phyloP scores from a whole-genome alignment of 352 stramenopile species.

The Pythium sukuiense region DNA sequence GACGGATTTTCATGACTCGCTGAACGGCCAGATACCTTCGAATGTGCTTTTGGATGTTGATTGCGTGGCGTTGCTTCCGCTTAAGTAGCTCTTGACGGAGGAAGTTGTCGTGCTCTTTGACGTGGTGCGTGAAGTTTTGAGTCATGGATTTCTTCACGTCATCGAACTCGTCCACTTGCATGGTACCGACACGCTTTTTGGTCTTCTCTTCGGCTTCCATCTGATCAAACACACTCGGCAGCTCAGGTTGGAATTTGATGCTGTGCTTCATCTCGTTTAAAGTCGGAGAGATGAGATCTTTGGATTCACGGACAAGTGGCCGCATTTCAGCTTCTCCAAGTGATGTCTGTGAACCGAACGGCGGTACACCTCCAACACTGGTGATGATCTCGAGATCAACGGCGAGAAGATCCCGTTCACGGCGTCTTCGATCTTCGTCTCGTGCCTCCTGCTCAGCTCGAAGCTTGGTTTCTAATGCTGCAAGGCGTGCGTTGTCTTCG shows the following conservation, averaged over 20 bases:
- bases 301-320: not conserved
- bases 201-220: slow-evolving; percentile 70
- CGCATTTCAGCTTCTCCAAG: not conserved
- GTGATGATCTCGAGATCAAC: slow-evolving; percentile 8
- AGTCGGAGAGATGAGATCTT: slow-evolving; percentile 24
- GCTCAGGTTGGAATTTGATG: slow-evolving; percentile 40
- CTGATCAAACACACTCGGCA: slow-evolving; percentile 77
- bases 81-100: slow-evolving; percentile 46
- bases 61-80: slow-evolving; percentile 45
- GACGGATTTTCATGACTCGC: slow-evolving; percentile 35
- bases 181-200: slow-evolving; percentile 36
- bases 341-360: not conserved
- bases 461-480: slow-evolving; percentile 48
- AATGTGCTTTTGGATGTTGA: slow-evolving; percentile 55
- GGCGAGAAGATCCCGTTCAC: slow-evolving; percentile 35
- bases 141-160: slow-evolving; percentile 47
- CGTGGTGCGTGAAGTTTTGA: slow-evolving; percentile 42
- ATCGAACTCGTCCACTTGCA: slow-evolving; percentile 52
- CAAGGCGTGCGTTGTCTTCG: slow-evolving; percentile 51
- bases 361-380: not conserved
- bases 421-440: slow-evolving; percentile 30
- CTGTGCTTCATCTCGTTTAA: slow-evolving; percentile 35
- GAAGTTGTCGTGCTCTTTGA: slow-evolving; percentile 52
- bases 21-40: slow-evolving; percentile 51
- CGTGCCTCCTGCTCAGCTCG: slow-evolving; percentile 43